Conservation (phyloP, 1,139 yeast species). For the Candida tetrigidarum region DNA sequence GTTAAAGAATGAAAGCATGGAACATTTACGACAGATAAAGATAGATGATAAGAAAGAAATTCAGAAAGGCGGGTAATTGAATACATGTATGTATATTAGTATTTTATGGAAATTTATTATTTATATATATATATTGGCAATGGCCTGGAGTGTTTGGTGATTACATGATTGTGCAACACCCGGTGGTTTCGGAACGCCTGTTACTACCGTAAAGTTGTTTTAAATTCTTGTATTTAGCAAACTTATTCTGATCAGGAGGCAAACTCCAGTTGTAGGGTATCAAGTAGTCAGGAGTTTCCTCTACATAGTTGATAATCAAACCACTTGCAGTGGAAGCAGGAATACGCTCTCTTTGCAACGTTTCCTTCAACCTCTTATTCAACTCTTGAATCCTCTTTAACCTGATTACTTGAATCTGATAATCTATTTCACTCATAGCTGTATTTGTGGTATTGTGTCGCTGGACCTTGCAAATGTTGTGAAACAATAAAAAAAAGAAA, state of each 20-base stretch:
- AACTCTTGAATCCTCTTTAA: slow-evolving; percentile 66
- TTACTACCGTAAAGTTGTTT: slow-evolving; percentile 14
- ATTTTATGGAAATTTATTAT: background rate
- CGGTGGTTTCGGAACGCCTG: slow-evolving; percentile 18
- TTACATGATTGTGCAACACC: slow-evolving; percentile 52
- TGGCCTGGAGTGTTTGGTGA: too few relatives aligned
- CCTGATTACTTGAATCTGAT: slow-evolving; percentile 49
- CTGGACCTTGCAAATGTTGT: too few relatives aligned
- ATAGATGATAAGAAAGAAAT: slow-evolving; percentile 46
- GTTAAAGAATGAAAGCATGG: slow-evolving; percentile 39
- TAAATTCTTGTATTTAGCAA: slow-evolving; percentile 31
- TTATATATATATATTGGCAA: too few relatives aligned
- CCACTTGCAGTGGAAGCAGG: slow-evolving; percentile 72
- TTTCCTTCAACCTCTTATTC: slow-evolving; percentile 56
- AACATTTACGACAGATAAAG: slow-evolving; percentile 45
- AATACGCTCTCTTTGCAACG: slow-evolving; percentile 60
- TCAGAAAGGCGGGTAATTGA: slow-evolving; percentile 41
- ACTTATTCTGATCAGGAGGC: slow-evolving; percentile 52
- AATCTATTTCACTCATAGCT: slow-evolving; percentile 25
- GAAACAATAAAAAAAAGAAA: background rate
- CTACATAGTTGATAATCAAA: slow-evolving; percentile 45
- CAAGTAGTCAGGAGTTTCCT: slow-evolving; percentile 55
- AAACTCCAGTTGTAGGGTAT: slow-evolving; percentile 57
- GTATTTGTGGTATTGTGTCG: background rate
- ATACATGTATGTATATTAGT: background rate